Conservation (phyloP, 257 asterid genomes). For the Parsonsia alboflavescens region DNA sequence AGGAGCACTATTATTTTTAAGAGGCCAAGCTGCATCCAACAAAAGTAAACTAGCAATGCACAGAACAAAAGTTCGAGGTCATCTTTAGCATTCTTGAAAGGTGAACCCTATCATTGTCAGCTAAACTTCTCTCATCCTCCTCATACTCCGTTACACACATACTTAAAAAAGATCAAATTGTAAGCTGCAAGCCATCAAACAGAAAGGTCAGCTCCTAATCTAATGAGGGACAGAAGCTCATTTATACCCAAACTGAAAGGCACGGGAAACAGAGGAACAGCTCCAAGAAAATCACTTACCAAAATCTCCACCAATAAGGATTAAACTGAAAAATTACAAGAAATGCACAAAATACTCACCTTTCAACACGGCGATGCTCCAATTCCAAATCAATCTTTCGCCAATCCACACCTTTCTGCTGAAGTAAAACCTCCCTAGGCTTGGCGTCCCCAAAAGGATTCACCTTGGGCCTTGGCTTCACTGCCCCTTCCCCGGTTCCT, state of each 20-base stretch:
- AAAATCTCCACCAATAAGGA: slow-evolving; percentile 1
- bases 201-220: no score
- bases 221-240: no score
- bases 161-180: not conserved
- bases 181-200: not conserved
- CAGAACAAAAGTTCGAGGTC: not conserved
- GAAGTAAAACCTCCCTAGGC: slow-evolving; percentile 94
- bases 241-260: not conserved
- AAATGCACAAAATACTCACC: slow-evolving; percentile 34
- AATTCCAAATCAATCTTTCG: slow-evolving; percentile 82
- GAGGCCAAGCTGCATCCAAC: not conserved
- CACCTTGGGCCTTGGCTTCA: slow-evolving; percentile 68
- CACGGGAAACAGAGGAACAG: not conserved
- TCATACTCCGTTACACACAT: not conserved
- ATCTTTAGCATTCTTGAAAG: not conserved
- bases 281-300: not conserved
- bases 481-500: slow-evolving; percentile 37
- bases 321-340: not conserved
- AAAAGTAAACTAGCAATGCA: not conserved
- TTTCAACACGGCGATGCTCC: slow-evolving; percentile 71
- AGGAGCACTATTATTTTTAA: not conserved
- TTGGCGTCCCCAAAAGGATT: slow-evolving; percentile 96
- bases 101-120: no score
- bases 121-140: not conserved
- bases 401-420: slow-evolving; percentile 95